Evolutionary conservation across 2,329 filamentous ascomycete species (phyloP).

Genomic region (Akanthomyces dipterigenus): DNA sequence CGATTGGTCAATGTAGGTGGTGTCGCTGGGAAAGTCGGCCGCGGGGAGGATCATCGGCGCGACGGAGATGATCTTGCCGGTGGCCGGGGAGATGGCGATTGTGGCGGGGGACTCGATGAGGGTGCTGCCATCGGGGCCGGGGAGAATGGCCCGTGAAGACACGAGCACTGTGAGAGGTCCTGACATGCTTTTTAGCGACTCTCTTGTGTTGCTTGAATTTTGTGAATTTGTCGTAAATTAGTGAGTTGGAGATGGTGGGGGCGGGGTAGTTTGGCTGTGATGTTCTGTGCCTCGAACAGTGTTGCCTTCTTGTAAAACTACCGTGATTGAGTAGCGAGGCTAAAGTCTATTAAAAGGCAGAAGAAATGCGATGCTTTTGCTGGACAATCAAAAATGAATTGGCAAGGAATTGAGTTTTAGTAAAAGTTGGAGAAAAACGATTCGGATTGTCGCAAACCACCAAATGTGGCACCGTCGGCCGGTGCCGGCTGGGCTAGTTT

Average conservation of each 20-base stretch:
- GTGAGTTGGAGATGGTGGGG: background rate
- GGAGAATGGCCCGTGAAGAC: constrained; percentile 77
- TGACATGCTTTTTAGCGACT: constrained; percentile 9
- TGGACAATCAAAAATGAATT: background rate
- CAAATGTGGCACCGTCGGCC: constrained; percentile 9
- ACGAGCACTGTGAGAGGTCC: constrained; percentile 63
- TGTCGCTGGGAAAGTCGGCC: constrained; percentile 65
- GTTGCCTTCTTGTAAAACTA: background rate
- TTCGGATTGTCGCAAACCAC: background rate
- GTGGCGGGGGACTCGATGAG: constrained; percentile 71
- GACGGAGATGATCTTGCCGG: constrained; percentile 79
- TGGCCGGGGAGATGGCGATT: constrained; percentile 66
- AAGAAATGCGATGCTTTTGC: background rate
- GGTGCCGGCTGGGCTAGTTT: constrained; percentile 6
- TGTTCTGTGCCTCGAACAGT: background rate
- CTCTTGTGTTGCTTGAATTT: background rate
- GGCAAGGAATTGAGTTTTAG: background rate
- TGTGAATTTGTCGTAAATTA: background rate
- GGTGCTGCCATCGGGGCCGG: constrained; percentile 51
- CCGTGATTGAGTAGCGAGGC: background rate
- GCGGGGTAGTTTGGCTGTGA: constrained; percentile 8
- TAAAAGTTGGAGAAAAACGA: background rate
- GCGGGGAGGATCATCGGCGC: constrained; percentile 66
- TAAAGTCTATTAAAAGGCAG: background rate
- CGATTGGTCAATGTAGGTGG: constrained; percentile 75